phyloP scores from a whole-genome alignment of 768 basidiomycete species.

The Pleurotus salmoneostramineus region DNA sequence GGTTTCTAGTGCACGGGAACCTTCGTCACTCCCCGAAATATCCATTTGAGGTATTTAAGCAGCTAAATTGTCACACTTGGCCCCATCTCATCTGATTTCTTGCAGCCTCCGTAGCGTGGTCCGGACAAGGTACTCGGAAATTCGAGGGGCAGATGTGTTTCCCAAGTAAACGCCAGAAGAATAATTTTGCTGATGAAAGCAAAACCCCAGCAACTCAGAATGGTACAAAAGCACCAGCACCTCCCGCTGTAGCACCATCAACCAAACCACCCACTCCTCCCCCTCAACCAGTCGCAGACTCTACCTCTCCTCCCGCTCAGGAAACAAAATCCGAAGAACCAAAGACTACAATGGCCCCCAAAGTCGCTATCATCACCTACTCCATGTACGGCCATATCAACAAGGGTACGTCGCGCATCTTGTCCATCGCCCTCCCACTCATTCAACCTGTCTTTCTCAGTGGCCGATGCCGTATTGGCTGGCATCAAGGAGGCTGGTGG shows the following conservation, averaged over 20 bases:
- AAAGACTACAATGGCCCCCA: constrained; percentile 20
- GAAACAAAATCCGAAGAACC: neutral
- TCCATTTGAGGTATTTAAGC: neutral
- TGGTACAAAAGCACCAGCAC: constrained; percentile 7
- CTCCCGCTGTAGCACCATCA: neutral
- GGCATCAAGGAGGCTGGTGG: constrained; percentile 36
- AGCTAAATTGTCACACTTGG: neutral
- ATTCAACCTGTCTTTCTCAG: constrained; percentile 23
- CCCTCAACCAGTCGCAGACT: too few species aligned
- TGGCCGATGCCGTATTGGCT: constrained; percentile 33
- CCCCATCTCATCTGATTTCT: neutral
- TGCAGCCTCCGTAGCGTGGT: neutral
- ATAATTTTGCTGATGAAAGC: constrained; percentile 4
- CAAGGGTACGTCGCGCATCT: constrained; percentile 30
- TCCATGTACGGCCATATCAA: constrained; percentile 54
- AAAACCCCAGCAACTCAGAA: neutral
- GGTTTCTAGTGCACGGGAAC: neutral
- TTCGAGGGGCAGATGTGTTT: constrained; percentile 1
- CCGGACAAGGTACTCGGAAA: neutral
- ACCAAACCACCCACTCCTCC: neutral
- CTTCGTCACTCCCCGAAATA: neutral
- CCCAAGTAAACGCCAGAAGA: constrained; percentile 8
- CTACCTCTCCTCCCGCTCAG: neutral
- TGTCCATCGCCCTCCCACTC: neutral
- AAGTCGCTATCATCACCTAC: constrained; percentile 49